phyloP scores from a whole-genome alignment of 768 basidiomycete species.

The Macrocybe gigantea region DNA sequence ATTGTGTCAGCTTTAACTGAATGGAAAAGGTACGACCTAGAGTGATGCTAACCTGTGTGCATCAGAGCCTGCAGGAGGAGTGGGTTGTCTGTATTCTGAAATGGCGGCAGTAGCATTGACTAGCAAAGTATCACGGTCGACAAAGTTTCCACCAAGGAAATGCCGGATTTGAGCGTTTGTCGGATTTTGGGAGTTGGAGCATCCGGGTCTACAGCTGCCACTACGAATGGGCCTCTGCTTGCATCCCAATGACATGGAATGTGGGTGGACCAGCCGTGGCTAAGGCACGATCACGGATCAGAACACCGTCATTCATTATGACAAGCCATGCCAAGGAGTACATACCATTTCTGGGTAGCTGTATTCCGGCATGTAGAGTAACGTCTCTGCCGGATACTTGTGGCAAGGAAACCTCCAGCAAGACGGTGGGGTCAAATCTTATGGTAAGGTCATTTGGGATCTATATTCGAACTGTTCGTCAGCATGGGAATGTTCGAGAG shows the following conservation, averaged over 20 bases:
- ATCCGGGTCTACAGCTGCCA: slow-evolving; percentile 28
- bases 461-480: slow-evolving; percentile 3
- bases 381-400: slow-evolving; percentile 10
- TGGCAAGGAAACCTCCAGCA: slow-evolving; percentile 20
- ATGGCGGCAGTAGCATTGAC: slow-evolving; percentile 37
- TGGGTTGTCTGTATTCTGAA: slow-evolving; percentile 33
- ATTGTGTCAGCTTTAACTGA: neutral
- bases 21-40: neutral
- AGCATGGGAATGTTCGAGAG: neutral
- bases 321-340: neutral
- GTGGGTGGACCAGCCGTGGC: slow-evolving; percentile 23
- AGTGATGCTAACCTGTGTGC: slow-evolving; percentile 30
- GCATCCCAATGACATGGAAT: slow-evolving; percentile 15
- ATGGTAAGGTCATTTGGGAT: slow-evolving; percentile 17
- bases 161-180: slow-evolving; percentile 26
- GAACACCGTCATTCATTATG: neutral
- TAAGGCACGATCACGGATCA: slow-evolving; percentile 1
- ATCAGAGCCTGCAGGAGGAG: slow-evolving; percentile 34
- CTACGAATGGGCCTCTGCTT: slow-evolving; percentile 24
- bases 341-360: slow-evolving; percentile 15
- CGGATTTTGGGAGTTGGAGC: slow-evolving; percentile 28
- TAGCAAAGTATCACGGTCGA: slow-evolving; percentile 7
- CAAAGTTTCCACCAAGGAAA: slow-evolving; percentile 25
- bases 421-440: slow-evolving; percentile 15
- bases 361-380: slow-evolving; percentile 17